phyloP scores from a whole-genome alignment of 441 rosid genomes.

The Gossypium aridum region DNA sequence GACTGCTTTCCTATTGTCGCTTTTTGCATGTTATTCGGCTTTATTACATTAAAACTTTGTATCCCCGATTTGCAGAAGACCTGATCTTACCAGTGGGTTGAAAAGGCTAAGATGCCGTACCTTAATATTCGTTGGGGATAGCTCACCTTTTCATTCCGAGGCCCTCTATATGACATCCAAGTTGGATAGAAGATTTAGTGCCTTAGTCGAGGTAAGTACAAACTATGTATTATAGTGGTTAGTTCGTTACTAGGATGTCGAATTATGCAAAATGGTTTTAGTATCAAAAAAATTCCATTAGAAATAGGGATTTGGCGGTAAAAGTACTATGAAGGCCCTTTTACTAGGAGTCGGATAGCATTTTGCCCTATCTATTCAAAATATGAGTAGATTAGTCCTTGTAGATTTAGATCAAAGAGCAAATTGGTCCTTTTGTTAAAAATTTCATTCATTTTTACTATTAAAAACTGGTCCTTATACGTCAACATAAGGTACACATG shows the following conservation, averaged over 20 bases:
- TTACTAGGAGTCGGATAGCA: too few relatives aligned
- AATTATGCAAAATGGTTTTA: background rate
- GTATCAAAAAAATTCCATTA: too few relatives aligned
- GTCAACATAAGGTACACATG: too few relatives aligned
- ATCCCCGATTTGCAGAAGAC: conserved; percentile 35
- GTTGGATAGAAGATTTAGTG: conserved; percentile 61
- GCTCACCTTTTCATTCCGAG: conserved; percentile 69
- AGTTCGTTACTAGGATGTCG: background rate
- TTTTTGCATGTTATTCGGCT: background rate
- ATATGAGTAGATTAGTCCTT: too few relatives aligned
- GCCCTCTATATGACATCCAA: conserved; percentile 61
- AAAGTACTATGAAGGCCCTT: too few relatives aligned
- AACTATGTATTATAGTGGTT: background rate
- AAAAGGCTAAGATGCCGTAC: conserved; percentile 61
- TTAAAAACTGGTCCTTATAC: too few relatives aligned
- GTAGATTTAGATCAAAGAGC: too few relatives aligned
- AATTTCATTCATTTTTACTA: too few relatives aligned
- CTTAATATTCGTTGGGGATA: conserved; percentile 69
- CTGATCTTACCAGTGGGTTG: conserved; percentile 48
- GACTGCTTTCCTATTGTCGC: background rate
- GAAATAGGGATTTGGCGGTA: too few relatives aligned
- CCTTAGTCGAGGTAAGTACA: conserved; percentile 61
- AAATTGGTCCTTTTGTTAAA: too few relatives aligned
- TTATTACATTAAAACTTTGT: background rate
- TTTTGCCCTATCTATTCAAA: too few relatives aligned